These are phyloP conservation scores for Colletotrichum limetticola DNA, from an alignment of 2,329 filamentous ascomycete species.

Conservation along the genomic window DNA sequence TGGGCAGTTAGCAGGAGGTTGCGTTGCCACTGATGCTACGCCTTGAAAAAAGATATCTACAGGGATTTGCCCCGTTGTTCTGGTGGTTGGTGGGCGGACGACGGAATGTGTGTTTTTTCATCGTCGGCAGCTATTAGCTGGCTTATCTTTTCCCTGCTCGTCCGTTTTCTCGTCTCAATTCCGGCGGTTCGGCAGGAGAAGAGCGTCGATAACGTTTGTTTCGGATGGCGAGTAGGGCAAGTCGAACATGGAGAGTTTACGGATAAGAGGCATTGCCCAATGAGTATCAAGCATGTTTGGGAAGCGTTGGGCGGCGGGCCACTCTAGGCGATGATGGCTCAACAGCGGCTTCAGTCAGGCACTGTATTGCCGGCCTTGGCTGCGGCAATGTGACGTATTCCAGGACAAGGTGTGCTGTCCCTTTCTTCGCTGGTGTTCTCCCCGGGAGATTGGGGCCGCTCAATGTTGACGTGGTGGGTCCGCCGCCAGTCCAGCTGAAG, in stretches of 20 bases:
- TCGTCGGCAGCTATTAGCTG: background rate
- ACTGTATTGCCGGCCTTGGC: slow-evolving; percentile 10
- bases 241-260: background rate
- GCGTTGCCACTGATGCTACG: background rate
- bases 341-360: slow-evolving; percentile 13
- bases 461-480: slow-evolving; percentile 17
- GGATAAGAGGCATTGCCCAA: slow-evolving; percentile 12
- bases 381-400: slow-evolving; percentile 22
- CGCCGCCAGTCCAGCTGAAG: slow-evolving; percentile 8
- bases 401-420: background rate
- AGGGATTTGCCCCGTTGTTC: slow-evolving; percentile 11
- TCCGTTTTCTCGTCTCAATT: background rate
- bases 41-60: background rate
- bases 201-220: slow-evolving; percentile 10
- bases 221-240: background rate
- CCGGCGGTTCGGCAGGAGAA: background rate
- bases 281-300: background rate
- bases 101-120: slow-evolving; percentile 17
- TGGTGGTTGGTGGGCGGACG: slow-evolving; percentile 8
- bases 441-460: slow-evolving; percentile 4
- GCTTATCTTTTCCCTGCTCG: background rate
- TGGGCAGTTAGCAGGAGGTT: background rate
- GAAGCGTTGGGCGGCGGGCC: background rate
- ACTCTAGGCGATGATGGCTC: background rate
- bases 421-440: background rate